Conservation (phyloP, 345 rosid species). For the Barbarea vulgaris region DNA sequence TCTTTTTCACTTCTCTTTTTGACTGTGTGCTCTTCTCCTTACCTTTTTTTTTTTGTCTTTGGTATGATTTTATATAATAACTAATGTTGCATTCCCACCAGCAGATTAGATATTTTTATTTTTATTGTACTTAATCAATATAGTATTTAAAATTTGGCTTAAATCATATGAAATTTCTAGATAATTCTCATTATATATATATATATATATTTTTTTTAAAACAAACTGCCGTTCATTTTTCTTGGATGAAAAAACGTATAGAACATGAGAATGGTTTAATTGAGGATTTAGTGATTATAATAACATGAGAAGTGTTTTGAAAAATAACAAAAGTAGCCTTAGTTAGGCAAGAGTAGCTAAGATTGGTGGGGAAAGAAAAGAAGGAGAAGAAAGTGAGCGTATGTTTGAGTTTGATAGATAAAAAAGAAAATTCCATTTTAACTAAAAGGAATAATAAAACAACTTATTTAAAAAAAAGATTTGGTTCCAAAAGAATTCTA, state of each 20-base stretch:
- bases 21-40: constrained; percentile 28
- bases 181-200: neutral
- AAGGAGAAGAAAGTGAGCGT: constrained; percentile 17
- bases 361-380: neutral
- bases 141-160: neutral
- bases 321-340: constrained; percentile 26
- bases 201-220: too few species aligned
- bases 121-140: neutral
- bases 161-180: neutral
- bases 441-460: constrained; percentile 16
- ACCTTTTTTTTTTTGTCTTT: neutral
- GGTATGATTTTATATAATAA: neutral
- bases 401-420: constrained; percentile 14
- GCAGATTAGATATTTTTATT: neutral
- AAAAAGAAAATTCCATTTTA: neutral
- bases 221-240: neutral
- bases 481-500: constrained; percentile 29
- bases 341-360: constrained; percentile 39
- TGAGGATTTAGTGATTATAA: neutral
- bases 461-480: neutral
- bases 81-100: constrained; percentile 18
- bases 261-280: neutral
- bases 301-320: neutral
- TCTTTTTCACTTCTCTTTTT: constrained; percentile 39
- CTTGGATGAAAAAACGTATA: neutral